These are phyloP conservation scores for Solanum sitiens DNA, from an alignment of 257 asterid genomes.

Conservation along the genomic window DNA sequence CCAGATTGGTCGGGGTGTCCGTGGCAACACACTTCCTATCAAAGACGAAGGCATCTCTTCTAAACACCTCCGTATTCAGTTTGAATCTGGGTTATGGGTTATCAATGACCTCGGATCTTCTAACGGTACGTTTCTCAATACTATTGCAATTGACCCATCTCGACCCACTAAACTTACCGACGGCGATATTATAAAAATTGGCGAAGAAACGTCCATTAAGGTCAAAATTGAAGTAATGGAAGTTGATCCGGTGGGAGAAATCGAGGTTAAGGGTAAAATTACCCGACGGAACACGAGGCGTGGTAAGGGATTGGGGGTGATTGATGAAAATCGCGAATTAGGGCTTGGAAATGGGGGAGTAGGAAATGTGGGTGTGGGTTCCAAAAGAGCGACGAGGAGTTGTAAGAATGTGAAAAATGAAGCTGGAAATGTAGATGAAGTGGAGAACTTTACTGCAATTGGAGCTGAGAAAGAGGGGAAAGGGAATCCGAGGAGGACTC, in stretches of 20 bases:
- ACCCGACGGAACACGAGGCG: slow-evolving; percentile 27
- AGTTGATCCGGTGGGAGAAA: neutral
- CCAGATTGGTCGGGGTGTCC: slow-evolving; percentile 52
- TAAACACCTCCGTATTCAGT: slow-evolving; percentile 43
- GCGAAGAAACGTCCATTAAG: slow-evolving; percentile 52
- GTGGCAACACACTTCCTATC: slow-evolving; percentile 56
- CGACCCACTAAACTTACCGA: slow-evolving; percentile 22
- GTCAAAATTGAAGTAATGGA: slow-evolving; percentile 17
- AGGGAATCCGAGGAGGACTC: neutral
- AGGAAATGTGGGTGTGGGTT: neutral
- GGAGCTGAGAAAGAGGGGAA: neutral
- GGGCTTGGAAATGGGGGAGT: slow-evolving; percentile 2
- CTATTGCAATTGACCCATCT: slow-evolving; percentile 15
- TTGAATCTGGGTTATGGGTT: slow-evolving; percentile 29
- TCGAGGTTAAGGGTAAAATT: neutral
- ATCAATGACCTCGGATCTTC: slow-evolving; percentile 60
- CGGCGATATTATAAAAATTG: slow-evolving; percentile 46
- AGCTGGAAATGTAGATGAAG: neutral
- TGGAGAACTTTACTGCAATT: neutral
- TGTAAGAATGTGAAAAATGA: neutral
- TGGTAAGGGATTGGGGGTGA: slow-evolving; percentile 13
- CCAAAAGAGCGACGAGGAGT: neutral
- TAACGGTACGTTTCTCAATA: slow-evolving; percentile 61
- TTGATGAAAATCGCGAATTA: slow-evolving; percentile 32
- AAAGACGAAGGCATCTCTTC: slow-evolving; percentile 75